Base-by-base conservation (phyloP, 2,329 filamentous ascomycete species). In the Elsinoe ampelina region DNA sequence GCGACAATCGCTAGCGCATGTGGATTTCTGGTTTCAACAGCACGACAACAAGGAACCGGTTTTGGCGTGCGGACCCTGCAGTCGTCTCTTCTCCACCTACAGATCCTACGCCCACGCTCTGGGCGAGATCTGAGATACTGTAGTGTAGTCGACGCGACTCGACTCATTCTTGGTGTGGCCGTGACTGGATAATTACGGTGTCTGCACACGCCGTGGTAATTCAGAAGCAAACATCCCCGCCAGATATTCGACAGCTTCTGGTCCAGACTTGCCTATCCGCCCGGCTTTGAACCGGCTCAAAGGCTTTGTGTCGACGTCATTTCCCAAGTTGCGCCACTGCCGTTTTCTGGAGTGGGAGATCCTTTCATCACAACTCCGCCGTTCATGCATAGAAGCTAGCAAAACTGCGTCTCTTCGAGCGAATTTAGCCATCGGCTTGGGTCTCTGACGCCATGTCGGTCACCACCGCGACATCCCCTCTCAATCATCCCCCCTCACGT, bases 381-480 rank as follows among this genome's bases (percentile, higher is more conserved):
- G 13, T 26, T 5, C 26, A 36, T 50, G 45, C 45, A 50, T 15
- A 8, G 13, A 20, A 50, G 32, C n/a, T 39, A 35, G 12, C 41
- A 45, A 38, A 42, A 26, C 5, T n/a, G 22, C 20, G 22, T 47
- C 13, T 54, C n/a, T 22, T 38, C 39, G 17, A 45, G 43, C 22
- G 20, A 26, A 13, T 45, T 43, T 35, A 19, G n/a, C 8, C 26
- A 36, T n/a, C 10, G 15, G 2, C 41, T n/a, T 38, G 19, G 42
- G 15, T 19, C 34, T 22, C 22, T 50, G 32, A 39, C 55, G 58
- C 13, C 48, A 58, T 58, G 57, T 55, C 59, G 30, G 43, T 58
- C 32, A 56, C 59, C 38, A 58, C 45, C 19, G 54, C 57, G 2
- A 36, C 57, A 15, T 48, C 54, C 2, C 54, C 54, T 10, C 39